These are phyloP conservation scores for Neofusicoccum laricinum DNA, from an alignment of 2,329 filamentous ascomycete genomes.

Conservation along the genomic window DNA sequence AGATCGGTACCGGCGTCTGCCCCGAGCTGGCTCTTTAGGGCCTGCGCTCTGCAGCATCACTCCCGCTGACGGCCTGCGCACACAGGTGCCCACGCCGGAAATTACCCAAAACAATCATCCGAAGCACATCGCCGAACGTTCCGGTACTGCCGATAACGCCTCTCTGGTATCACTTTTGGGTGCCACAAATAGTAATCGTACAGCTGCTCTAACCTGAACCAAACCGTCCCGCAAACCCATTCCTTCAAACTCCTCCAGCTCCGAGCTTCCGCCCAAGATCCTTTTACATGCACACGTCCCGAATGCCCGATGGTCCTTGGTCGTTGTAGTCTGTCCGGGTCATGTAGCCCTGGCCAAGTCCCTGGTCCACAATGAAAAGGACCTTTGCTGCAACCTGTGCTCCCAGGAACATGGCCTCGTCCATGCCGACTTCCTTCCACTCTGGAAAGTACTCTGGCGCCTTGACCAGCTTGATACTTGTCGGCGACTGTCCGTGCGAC, in stretches of 20 bases:
- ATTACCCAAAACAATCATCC: not conserved
- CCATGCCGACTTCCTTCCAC: constrained; percentile 74
- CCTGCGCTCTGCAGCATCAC: not conserved
- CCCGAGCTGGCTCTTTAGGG: too few relatives aligned
- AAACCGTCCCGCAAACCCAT: not conserved
- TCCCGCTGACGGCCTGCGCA: not conserved
- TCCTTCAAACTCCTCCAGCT: constrained; percentile 13
- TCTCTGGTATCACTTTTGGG: constrained; percentile 4
- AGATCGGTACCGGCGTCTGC: not conserved
- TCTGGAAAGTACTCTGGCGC: constrained; percentile 84
- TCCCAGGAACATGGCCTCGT: constrained; percentile 83
- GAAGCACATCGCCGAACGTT: not conserved
- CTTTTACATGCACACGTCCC: constrained; percentile 41
- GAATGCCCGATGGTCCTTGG: constrained; percentile 61
- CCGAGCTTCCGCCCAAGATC: not conserved
- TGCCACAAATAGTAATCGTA: constrained; percentile 2
- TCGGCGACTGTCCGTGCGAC: constrained; percentile 72
- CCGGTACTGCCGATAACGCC: not conserved
- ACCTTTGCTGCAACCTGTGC: constrained; percentile 82
- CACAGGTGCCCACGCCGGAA: not conserved
- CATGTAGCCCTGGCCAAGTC: constrained; percentile 66
- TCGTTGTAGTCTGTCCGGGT: constrained; percentile 67
- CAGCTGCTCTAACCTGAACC: constrained; percentile 5
- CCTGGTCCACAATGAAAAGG: constrained; percentile 67
- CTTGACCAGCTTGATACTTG: constrained; percentile 73